Conservation (phyloP, 441 rosid genomes). For the Raphanus hybrid region DNA sequence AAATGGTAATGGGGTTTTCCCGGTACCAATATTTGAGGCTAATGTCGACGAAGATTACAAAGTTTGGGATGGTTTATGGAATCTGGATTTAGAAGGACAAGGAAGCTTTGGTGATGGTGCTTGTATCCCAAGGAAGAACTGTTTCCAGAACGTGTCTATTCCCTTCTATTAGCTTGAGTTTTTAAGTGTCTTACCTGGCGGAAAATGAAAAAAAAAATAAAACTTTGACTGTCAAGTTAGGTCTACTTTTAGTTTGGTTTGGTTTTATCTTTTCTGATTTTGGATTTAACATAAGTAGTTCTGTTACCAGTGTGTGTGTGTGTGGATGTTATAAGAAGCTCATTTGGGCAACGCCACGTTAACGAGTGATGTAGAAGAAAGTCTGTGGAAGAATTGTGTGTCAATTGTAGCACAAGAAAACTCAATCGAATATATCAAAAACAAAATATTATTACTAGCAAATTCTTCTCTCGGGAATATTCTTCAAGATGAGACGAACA, state of each 20-base stretch:
- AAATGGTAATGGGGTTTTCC: constrained; percentile 19
- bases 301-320: constrained; percentile 18
- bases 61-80: constrained; percentile 41
- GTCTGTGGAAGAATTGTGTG: neutral
- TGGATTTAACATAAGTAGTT: constrained; percentile 17
- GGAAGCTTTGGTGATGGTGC: constrained; percentile 25
- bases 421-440: constrained; percentile 7
- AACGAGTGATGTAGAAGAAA: constrained; percentile 22
- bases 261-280: constrained; percentile 2
- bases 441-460: neutral
- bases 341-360: constrained; percentile 15
- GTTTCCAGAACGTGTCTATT: constrained; percentile 32
- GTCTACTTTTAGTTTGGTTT: constrained; percentile 37
- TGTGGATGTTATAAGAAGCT: constrained; percentile 27
- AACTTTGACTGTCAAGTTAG: constrained; percentile 17
- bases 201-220: constrained; percentile 11
- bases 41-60: constrained; percentile 26
- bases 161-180: constrained; percentile 34
- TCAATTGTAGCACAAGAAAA: constrained; percentile 3
- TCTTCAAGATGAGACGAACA: neutral
- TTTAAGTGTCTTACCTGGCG: constrained; percentile 3
- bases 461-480: neutral
- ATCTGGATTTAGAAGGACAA: constrained; percentile 40
- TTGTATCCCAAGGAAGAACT: constrained; percentile 37
- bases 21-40: constrained; percentile 23